phyloP scores from a whole-genome alignment of 2,329 filamentous ascomycete species.

The Chaetomium sp. region DNA sequence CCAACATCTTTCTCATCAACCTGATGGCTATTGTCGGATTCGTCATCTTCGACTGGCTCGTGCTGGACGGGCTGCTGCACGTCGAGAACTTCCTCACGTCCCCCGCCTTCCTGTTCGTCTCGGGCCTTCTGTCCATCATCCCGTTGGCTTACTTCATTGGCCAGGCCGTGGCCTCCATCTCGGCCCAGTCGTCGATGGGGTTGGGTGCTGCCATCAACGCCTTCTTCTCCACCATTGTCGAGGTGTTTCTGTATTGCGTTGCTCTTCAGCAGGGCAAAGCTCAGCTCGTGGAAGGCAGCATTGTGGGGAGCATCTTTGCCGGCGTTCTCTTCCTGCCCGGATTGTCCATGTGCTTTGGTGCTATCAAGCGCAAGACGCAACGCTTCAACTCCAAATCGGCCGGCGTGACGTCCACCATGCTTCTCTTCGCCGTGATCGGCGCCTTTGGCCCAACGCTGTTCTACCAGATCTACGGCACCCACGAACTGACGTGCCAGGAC shows the following conservation, averaged over 20 bases:
- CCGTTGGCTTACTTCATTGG: slow-evolving; percentile 97
- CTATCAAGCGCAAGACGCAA: slow-evolving; percentile 95
- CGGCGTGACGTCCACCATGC: slow-evolving; percentile 95
- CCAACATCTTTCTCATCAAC: slow-evolving; percentile 98
- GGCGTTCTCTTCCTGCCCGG: slow-evolving; percentile 92
- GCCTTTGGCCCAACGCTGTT: slow-evolving; percentile 94
- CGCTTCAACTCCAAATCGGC: slow-evolving; percentile 96
- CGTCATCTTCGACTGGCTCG: slow-evolving; percentile 85
- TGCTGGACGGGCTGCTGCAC: slow-evolving; percentile 64
- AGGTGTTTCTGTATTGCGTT: slow-evolving; percentile 96
- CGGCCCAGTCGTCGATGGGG: slow-evolving; percentile 97
- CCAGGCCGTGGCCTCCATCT: slow-evolving; percentile 96
- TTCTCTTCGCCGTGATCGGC: slow-evolving; percentile 90
- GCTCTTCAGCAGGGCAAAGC: slow-evolving; percentile 89
- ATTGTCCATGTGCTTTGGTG: slow-evolving; percentile 97
- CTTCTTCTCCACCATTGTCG: slow-evolving; percentile 95
- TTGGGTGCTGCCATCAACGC: slow-evolving; percentile 95
- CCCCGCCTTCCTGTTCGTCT: slow-evolving; percentile 76
- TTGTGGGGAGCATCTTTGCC: slow-evolving; percentile 96
- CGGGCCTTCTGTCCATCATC: slow-evolving; percentile 85
- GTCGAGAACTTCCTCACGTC: slow-evolving; percentile 70
- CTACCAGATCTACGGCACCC: slow-evolving; percentile 97
- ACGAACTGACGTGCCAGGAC: slow-evolving; percentile 81
- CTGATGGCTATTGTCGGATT: slow-evolving; percentile 90
- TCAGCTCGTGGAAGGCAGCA: slow-evolving; percentile 88